Evolutionary conservation across 1,284 basidiomycete species (phyloP).

Genomic region (Pseudozyma hubeiensis): DNA sequence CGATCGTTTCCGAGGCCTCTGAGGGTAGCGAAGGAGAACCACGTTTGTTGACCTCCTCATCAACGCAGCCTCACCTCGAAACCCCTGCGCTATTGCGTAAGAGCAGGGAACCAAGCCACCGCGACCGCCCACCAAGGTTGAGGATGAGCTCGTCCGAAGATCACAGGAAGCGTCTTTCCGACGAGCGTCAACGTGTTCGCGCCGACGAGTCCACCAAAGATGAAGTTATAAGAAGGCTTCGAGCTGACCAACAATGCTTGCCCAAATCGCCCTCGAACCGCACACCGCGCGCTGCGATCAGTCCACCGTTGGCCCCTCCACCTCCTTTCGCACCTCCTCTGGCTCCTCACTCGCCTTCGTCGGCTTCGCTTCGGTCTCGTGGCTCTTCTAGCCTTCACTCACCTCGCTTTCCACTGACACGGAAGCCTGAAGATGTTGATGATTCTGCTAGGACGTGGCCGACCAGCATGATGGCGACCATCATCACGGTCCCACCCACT

Average conservation of each 20-base stretch:
- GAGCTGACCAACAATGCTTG: slow-evolving; percentile 14
- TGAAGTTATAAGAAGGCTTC: slow-evolving; percentile 24
- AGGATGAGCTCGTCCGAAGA: neutral
- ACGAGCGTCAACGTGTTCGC: slow-evolving; percentile 14
- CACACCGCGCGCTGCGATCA: slow-evolving; percentile 4
- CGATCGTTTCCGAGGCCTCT: too few relatives aligned
- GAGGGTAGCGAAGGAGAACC: too few relatives aligned
- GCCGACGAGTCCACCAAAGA: slow-evolving; percentile 29
- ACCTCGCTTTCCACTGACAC: neutral
- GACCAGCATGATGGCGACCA: neutral
- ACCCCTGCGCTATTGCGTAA: too few relatives aligned
- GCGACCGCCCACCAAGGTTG: too few relatives aligned
- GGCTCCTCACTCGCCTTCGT: slow-evolving; percentile 7
- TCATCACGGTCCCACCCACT: neutral
- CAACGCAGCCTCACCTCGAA: too few relatives aligned
- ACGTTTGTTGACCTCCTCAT: too few relatives aligned
- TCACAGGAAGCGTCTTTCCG: slow-evolving; percentile 7
- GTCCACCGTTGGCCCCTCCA: slow-evolving; percentile 23
- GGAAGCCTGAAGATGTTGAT: neutral
- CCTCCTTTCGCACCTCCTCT: slow-evolving; percentile 34
- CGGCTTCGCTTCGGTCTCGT: neutral
- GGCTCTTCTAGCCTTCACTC: neutral
- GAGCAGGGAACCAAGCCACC: too few relatives aligned
- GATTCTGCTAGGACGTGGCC: neutral
- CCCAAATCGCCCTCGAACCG: slow-evolving; percentile 2